Evolutionary conservation across 148 eudicot species (phyloP).

Genomic region (Vaccinium darrowii): DNA sequence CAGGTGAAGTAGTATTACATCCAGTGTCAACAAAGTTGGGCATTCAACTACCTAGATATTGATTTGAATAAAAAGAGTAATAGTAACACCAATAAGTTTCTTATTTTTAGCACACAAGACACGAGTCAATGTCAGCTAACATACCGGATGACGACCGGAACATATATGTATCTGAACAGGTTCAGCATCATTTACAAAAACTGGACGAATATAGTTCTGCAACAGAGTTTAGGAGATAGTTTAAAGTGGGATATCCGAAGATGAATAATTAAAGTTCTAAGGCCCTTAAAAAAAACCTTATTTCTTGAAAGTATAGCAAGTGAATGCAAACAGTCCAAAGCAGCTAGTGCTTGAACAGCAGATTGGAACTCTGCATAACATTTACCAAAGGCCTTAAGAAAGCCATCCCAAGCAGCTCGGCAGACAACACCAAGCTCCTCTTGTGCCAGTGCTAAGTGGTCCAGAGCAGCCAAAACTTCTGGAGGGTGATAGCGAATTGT

Average conservation of each 20-base stretch:
- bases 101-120: neutral
- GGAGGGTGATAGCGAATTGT: constrained; percentile 90
- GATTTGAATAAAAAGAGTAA: neutral
- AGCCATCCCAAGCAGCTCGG: constrained; percentile 72
- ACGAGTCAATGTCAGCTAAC: constrained; percentile 19
- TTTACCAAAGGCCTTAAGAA: constrained; percentile 56
- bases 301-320: constrained; percentile 76
- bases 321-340: constrained; percentile 87
- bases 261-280: constrained; percentile 7
- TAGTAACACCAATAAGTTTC: neutral
- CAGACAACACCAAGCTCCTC: constrained; percentile 78
- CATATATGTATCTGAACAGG: constrained; percentile 67
- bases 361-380: constrained; percentile 77
- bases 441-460: constrained; percentile 67
- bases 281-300: constrained; percentile 45
- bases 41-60: neutral
- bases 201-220: constrained; percentile 84
- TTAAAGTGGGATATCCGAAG: constrained; percentile 4
- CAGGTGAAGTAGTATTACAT: neutral
- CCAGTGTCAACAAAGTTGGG: neutral
- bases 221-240: constrained; percentile 13
- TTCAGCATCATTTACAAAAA: constrained; percentile 64
- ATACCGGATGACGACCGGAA: constrained; percentile 91
- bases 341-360: constrained; percentile 86
- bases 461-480: constrained; percentile 72